Evolutionary conservation across 1,139 yeast genomes (phyloP).

Genomic region (Blastobotrys malaysiensis): DNA sequence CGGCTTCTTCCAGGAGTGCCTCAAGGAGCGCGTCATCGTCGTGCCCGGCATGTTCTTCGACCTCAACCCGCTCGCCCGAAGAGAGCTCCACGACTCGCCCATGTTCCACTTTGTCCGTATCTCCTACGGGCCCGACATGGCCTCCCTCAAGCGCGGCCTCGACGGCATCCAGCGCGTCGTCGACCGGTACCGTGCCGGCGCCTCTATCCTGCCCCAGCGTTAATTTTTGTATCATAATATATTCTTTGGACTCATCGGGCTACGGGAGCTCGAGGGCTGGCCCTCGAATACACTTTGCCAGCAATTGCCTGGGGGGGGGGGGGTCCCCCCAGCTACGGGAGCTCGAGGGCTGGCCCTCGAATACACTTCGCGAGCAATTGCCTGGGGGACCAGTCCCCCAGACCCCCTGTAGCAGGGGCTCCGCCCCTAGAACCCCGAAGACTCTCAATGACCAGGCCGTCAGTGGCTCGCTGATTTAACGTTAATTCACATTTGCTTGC

Average conservation of each 20-base stretch:
- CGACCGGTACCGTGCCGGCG: constrained; percentile 29
- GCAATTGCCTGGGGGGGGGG: no score
- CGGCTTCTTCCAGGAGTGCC: constrained; percentile 64
- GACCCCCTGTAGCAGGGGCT: not conserved
- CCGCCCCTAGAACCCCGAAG: not conserved
- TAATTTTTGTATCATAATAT: constrained; percentile 3
- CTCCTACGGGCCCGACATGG: constrained; percentile 60
- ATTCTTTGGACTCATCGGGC: no score
- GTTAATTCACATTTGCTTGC: not conserved
- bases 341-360: not conserved
- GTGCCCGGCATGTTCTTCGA: constrained; percentile 68
- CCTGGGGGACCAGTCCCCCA: not conserved
- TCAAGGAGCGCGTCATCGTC: constrained; percentile 57
- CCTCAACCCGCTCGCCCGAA: constrained; percentile 58
- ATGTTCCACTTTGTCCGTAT: constrained; percentile 61
- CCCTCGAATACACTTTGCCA: no score
- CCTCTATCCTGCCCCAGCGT: constrained; percentile 15
- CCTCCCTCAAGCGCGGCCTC: constrained; percentile 54
- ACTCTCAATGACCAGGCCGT: not conserved
- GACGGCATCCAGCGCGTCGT: constrained; percentile 60
- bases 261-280: no score
- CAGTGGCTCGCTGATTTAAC: no score
- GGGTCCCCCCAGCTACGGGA: no score
- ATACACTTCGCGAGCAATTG: not conserved
- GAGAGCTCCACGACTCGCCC: constrained; percentile 55